Evolutionary conservation across 2,329 filamentous ascomycete species (phyloP).

Genomic region (Zopfia rhizophila): DNA sequence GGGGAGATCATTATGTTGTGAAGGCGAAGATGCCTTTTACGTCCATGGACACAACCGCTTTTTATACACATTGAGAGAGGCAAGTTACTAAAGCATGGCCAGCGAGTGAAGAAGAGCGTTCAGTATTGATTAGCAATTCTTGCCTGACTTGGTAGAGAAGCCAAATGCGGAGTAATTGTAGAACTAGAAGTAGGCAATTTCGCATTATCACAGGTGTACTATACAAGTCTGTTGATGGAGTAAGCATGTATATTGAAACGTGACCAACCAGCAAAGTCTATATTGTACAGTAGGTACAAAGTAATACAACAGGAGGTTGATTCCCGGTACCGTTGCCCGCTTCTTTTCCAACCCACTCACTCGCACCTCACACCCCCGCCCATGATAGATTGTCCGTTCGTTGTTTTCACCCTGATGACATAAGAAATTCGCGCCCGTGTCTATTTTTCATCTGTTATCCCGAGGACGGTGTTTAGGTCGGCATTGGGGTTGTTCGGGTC

Average conservation of each 20-base stretch:
- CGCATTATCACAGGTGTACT: too few relatives aligned
- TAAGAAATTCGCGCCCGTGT: constrained; percentile 33
- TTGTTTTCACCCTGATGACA: constrained; percentile 7
- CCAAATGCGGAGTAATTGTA: too few relatives aligned
- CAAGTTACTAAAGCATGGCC: too few relatives aligned
- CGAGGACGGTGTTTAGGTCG: constrained; percentile 78
- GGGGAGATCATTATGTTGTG: too few relatives aligned
- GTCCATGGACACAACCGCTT: too few relatives aligned
- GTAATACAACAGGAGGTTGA: constrained; percentile 45
- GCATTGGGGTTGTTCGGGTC: constrained; percentile 90
- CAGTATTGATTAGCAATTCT: too few relatives aligned
- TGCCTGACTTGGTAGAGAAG: too few relatives aligned
- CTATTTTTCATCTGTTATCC: constrained; percentile 49
- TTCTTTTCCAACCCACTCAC: constrained; percentile 11
- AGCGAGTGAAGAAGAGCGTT: too few relatives aligned
- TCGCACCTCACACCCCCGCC: constrained; percentile 27
- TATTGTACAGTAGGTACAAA: constrained; percentile 56
- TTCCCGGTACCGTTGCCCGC: constrained; percentile 32
- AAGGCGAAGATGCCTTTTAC: too few relatives aligned
- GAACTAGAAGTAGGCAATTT: too few relatives aligned
- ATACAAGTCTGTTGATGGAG: too few relatives aligned
- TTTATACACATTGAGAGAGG: too few relatives aligned
- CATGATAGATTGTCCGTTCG: constrained; percentile 12
- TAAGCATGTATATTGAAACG: constrained; percentile 47
- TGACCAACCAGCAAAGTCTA: constrained; percentile 48